Evolutionary conservation across 192 early-diverging fungal species (phyloP).

Genomic region (Backusella circina): DNA sequence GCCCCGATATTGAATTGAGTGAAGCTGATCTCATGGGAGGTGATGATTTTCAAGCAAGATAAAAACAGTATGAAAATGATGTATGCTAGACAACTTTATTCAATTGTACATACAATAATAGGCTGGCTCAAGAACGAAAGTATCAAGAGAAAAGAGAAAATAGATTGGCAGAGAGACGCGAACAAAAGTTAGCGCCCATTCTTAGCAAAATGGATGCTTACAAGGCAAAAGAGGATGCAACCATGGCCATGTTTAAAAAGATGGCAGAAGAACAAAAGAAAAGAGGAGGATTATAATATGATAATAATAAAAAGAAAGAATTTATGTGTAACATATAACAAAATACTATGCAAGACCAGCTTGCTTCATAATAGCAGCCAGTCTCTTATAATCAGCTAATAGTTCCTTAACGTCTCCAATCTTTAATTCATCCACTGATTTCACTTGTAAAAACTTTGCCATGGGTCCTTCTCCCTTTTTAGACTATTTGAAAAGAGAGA

Average conservation of each 20-base stretch:
- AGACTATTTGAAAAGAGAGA: background rate
- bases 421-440: slow-evolving; percentile 26
- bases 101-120: slow-evolving; percentile 4
- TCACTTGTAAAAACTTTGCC: slow-evolving; percentile 20
- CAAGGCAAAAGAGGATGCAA: slow-evolving; percentile 67
- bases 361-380: slow-evolving; percentile 36
- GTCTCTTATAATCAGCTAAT: slow-evolving; percentile 35
- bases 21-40: slow-evolving; percentile 65
- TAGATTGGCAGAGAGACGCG: slow-evolving; percentile 18
- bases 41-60: slow-evolving; percentile 45
- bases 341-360: slow-evolving; percentile 2
- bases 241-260: slow-evolving; percentile 63
- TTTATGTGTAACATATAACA: background rate
- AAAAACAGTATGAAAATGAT: background rate
- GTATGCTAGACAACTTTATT: background rate
- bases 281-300: slow-evolving; percentile 9
- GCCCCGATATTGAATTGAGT: slow-evolving; percentile 58
- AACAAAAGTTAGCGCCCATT: slow-evolving; percentile 34
- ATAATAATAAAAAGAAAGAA: background rate
- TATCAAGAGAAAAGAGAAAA: slow-evolving; percentile 38
- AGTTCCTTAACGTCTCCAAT: slow-evolving; percentile 32
- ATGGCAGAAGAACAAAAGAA: slow-evolving; percentile 59
- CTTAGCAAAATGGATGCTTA: slow-evolving; percentile 46
- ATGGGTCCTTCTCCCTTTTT: slow-evolving; percentile 15
- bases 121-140: slow-evolving; percentile 39